A percentile compares a stretch with the other conserved stretches of the same genome.
These are phyloP conservation scores for Barbatosphaeria neglecta DNA, from an alignment of 495 filamentous ascomycete species.

Conservation along the genomic window DNA sequence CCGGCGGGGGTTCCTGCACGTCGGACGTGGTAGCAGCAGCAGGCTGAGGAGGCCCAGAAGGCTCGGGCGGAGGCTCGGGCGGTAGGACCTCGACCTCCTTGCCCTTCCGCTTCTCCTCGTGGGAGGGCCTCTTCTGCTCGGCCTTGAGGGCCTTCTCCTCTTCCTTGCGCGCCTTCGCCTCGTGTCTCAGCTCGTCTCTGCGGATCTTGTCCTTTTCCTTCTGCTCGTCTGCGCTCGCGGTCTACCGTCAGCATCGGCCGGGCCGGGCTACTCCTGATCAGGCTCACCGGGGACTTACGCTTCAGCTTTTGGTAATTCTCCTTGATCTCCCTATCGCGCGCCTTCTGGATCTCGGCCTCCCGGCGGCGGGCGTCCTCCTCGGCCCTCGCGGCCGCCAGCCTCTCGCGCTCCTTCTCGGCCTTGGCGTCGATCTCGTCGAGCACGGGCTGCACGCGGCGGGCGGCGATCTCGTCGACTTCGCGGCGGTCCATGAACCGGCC, in stretches of 20 bases:
- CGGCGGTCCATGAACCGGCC: constrained; percentile 67
- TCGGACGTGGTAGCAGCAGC: background rate
- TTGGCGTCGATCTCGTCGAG: constrained; percentile 80
- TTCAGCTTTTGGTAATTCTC: constrained; percentile 31
- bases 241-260: no score
- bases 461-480: constrained; percentile 73
- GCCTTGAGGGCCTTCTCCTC: constrained; percentile 37
- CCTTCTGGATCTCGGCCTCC: constrained; percentile 30
- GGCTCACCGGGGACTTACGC: no score
- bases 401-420: constrained; percentile 53
- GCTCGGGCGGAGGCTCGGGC: no score
- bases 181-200: constrained; percentile 39
- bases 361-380: constrained; percentile 38
- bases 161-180: constrained; percentile 35
- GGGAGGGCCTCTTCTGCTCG: constrained; percentile 35
- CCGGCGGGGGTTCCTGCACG: background rate
- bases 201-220: constrained; percentile 37
- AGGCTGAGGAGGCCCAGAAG: background rate
- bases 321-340: constrained; percentile 32
- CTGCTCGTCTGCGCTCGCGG: constrained; percentile 17
- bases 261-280: no score
- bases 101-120: constrained; percentile 29
- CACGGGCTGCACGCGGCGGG: constrained; percentile 69
- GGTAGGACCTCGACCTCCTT: constrained; percentile 8
- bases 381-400: constrained; percentile 38